phyloP scores from a whole-genome alignment of 2,329 filamentous ascomycete genomes.

The Plenodomus biglobosus region DNA sequence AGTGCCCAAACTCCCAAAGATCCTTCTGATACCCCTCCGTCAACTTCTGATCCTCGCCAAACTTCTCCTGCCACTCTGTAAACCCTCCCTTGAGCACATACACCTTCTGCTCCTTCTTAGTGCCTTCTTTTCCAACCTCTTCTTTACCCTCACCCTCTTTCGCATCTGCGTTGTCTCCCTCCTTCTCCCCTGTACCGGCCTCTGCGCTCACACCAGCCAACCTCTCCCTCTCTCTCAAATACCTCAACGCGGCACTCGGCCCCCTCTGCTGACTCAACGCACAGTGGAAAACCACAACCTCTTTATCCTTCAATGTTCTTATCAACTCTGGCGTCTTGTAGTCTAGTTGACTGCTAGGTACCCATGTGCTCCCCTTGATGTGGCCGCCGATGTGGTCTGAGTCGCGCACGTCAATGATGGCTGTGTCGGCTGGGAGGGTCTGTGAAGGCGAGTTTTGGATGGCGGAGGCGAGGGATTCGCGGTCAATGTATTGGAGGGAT shows the following conservation, averaged over 20 bases:
- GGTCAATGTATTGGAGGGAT: slow-evolving; percentile 66
- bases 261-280: slow-evolving; percentile 88
- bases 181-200: slow-evolving; percentile 18
- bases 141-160: slow-evolving; percentile 24
- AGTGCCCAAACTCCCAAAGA: slow-evolving; percentile 68
- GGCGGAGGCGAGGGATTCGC: slow-evolving; percentile 61
- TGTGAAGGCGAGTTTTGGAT: slow-evolving; percentile 58
- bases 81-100: slow-evolving; percentile 84
- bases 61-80: slow-evolving; percentile 81
- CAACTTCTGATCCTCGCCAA: slow-evolving; percentile 74
- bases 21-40: slow-evolving; percentile 85
- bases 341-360: slow-evolving; percentile 73
- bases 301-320: slow-evolving; percentile 71
- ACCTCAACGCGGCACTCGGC: slow-evolving; percentile 78
- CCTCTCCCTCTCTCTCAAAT: slow-evolving; percentile 69
- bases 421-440: slow-evolving; percentile 54
- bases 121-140: slow-evolving; percentile 27
- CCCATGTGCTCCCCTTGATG: slow-evolving; percentile 74
- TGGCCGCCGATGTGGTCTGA: slow-evolving; percentile 89
- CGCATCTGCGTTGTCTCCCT: slow-evolving; percentile 18
- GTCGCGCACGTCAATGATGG: slow-evolving; percentile 88
- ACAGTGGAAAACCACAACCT: slow-evolving; percentile 92
- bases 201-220: slow-evolving; percentile 37
- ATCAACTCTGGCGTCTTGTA: slow-evolving; percentile 79
- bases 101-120: slow-evolving; percentile 63